These are phyloP conservation scores for Corynascus novoguineensis DNA, from an alignment of 495 filamentous ascomycete species.

Conservation along the genomic window DNA sequence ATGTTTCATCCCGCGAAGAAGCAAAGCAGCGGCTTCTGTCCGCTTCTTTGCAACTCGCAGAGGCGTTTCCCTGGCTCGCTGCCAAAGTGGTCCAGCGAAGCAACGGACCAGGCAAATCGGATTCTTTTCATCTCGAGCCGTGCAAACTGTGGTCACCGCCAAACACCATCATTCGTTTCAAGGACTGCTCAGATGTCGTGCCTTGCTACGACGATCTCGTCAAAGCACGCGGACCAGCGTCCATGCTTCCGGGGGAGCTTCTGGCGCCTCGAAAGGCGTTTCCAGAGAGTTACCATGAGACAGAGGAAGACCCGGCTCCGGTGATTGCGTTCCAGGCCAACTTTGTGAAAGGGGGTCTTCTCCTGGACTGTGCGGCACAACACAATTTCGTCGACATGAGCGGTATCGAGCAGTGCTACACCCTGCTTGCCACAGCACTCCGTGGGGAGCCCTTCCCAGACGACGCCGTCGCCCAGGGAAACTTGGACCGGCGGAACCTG, in stretches of 20 bases:
- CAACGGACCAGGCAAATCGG: neutral
- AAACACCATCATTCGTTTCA: neutral
- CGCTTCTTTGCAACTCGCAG: neutral
- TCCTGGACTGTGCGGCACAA: neutral
- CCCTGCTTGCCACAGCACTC: neutral
- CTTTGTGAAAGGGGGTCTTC: neutral
- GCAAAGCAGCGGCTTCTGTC: neutral
- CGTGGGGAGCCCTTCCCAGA: neutral
- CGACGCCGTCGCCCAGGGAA: neutral
- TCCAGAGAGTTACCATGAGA: neutral
- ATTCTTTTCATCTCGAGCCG: neutral
- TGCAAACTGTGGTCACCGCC: neutral
- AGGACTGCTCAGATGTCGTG: neutral
- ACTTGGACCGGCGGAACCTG: neutral
- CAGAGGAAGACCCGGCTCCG: neutral
- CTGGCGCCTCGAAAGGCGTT: neutral
- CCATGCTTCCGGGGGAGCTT: neutral
- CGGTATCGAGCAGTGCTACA: neutral
- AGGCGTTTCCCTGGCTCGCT: neutral
- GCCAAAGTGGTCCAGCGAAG: neutral
- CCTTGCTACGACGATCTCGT: neutral
- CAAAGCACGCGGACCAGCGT: neutral
- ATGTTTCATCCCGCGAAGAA: neutral
- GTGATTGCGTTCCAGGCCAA: neutral
- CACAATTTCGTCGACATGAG: neutral